Evolutionary conservation across 2,329 filamentous ascomycete genomes (phyloP).

Genomic region (Coniochaeta ligniaria): DNA sequence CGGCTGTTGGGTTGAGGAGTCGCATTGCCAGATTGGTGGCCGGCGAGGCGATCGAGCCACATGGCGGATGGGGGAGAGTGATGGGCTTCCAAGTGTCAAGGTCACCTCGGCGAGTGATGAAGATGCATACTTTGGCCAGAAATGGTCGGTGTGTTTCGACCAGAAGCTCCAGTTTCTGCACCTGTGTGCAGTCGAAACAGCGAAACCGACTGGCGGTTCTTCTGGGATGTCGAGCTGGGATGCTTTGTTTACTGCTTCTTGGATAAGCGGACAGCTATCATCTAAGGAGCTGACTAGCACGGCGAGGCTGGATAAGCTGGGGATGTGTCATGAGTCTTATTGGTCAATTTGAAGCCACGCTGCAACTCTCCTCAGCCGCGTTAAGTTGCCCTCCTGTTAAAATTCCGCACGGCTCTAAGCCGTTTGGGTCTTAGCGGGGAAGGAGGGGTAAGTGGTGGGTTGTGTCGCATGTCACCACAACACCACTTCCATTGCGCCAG

Average conservation of each 20-base stretch:
- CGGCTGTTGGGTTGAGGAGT: constrained; percentile 57
- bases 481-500: not conserved
- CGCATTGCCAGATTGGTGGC: constrained; percentile 52
- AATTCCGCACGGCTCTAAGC: not conserved
- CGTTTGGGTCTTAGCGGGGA: not conserved
- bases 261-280: not conserved
- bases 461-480: not conserved
- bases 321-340: not conserved
- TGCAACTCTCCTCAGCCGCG: not conserved
- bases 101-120: not conserved
- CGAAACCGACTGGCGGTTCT: not conserved
- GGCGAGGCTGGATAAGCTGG: not conserved
- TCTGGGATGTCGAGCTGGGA: not conserved
- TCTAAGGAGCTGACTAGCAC: not conserved
- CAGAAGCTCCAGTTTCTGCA: not conserved
- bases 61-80: constrained; percentile 37
- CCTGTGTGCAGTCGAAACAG: not conserved
- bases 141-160: not conserved
- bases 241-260: not conserved
- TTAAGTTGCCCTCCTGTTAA: not conserved
- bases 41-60: constrained; percentile 87
- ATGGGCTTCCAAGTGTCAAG: not conserved
- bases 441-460: not conserved
- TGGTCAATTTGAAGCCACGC: not conserved
- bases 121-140: not conserved